A percentile compares a stretch with the other conserved stretches of the same genome.
phyloP scores from a whole-genome alignment of 257 asterid genomes.

The Fraxinus pennsylvanica region DNA sequence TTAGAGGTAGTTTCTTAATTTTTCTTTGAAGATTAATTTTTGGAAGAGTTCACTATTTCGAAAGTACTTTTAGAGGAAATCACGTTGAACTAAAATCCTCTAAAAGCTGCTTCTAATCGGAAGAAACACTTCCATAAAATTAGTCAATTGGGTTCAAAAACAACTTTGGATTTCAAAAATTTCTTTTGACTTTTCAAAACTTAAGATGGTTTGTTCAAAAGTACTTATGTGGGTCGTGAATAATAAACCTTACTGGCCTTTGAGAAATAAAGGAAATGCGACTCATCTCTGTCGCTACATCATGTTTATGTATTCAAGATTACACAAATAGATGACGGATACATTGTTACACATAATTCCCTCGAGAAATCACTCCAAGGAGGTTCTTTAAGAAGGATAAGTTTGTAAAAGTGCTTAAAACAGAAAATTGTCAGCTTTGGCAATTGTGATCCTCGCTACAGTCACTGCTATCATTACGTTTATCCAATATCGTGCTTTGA shows the following conservation, averaged over 20 bases:
- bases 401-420: neutral
- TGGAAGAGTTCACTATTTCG: too few relatives aligned
- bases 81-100: too few relatives aligned
- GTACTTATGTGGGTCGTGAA: too few relatives aligned
- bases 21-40: too few relatives aligned
- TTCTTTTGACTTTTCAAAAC: neutral
- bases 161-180: too few relatives aligned
- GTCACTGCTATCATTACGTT: constrained; percentile 9
- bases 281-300: neutral
- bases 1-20: too few relatives aligned
- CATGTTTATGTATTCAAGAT: neutral
- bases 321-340: neutral
- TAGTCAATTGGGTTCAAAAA: too few relatives aligned
- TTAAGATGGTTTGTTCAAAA: neutral
- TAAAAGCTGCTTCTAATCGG: too few relatives aligned
- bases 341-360: neutral
- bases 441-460: constrained; percentile 16
- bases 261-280: too few relatives aligned
- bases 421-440: constrained; percentile 8
- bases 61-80: too few relatives aligned
- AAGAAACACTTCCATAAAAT: too few relatives aligned
- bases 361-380: neutral
- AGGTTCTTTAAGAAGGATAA: neutral
- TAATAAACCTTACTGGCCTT: too few relatives aligned
- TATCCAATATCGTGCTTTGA: constrained; percentile 17